These are phyloP conservation scores for Lippia alba DNA, from an alignment of 305 asterid genomes.

Conservation along the genomic window DNA sequence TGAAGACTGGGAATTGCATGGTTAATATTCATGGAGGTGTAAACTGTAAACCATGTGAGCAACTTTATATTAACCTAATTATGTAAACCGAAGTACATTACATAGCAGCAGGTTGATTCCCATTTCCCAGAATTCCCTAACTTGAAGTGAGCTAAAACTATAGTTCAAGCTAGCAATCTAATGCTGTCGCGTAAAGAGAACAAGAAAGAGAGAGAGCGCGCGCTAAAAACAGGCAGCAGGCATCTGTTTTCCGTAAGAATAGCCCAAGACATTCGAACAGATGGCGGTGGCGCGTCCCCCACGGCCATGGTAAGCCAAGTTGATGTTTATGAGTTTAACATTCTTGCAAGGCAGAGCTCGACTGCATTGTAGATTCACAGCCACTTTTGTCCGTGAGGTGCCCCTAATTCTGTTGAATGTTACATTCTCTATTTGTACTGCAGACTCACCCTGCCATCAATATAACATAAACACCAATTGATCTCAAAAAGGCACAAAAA, in stretches of 20 bases:
- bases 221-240: slow-evolving; percentile 61
- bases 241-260: slow-evolving; percentile 45
- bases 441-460: slow-evolving; percentile 39
- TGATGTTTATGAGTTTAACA: slow-evolving; percentile 48
- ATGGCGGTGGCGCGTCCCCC: slow-evolving; percentile 40
- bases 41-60: neutral
- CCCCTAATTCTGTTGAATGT: slow-evolving; percentile 61
- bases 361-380: slow-evolving; percentile 57
- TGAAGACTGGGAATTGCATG: neutral
- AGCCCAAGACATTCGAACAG: slow-evolving; percentile 57
- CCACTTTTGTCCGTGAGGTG: slow-evolving; percentile 52
- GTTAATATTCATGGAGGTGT: neutral
- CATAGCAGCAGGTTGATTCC: neutral
- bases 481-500: neutral
- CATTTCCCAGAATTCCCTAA: neutral
- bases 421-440: slow-evolving; percentile 57
- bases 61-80: neutral
- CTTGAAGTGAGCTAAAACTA: neutral
- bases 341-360: slow-evolving; percentile 53
- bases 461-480: neutral
- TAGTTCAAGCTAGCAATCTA: neutral
- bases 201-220: neutral
- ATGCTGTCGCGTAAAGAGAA: neutral
- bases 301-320: slow-evolving; percentile 48
- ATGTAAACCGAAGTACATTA: neutral